Conservation (phyloP, 2,329 filamentous ascomycete genomes). For the Samsoniella hepiali region DNA sequence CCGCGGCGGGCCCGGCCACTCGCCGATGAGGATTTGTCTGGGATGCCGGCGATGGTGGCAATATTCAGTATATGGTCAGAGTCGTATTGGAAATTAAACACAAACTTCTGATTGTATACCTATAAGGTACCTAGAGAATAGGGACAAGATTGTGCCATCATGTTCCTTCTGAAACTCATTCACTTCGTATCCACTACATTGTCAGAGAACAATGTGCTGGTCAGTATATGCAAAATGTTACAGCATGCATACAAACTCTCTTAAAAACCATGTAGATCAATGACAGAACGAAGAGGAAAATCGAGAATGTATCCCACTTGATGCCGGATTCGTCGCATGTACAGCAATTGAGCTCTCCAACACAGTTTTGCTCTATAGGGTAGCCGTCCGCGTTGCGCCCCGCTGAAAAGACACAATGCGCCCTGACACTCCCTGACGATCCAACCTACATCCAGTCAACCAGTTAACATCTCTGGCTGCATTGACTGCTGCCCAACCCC, state of each 20-base stretch:
- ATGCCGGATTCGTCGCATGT: neutral
- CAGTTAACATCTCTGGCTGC: neutral
- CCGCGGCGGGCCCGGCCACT: neutral
- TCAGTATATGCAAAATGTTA: no score
- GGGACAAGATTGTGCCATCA: no score
- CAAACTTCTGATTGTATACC: no score
- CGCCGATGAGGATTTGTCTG: neutral
- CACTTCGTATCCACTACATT: no score
- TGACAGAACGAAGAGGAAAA: neutral
- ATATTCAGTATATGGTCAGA: neutral
- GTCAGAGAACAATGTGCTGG: no score
- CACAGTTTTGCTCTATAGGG: neutral
- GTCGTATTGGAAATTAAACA: neutral
- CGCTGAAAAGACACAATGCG: constrained; percentile 15
- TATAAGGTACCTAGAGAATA: no score
- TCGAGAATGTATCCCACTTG: neutral
- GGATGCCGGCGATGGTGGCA: neutral
- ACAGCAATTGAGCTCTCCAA: neutral
- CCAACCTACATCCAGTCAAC: constrained; percentile 6
- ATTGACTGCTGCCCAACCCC: constrained; percentile 16
- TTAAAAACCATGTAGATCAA: neutral
- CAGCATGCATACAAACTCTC: no score
- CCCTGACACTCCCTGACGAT: constrained; percentile 7
- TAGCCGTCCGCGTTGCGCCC: constrained; percentile 1
- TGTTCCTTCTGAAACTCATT: no score